Evolutionary conservation across 2,329 filamentous ascomycete genomes (phyloP).

Genomic region (Macrophomina tecta): DNA sequence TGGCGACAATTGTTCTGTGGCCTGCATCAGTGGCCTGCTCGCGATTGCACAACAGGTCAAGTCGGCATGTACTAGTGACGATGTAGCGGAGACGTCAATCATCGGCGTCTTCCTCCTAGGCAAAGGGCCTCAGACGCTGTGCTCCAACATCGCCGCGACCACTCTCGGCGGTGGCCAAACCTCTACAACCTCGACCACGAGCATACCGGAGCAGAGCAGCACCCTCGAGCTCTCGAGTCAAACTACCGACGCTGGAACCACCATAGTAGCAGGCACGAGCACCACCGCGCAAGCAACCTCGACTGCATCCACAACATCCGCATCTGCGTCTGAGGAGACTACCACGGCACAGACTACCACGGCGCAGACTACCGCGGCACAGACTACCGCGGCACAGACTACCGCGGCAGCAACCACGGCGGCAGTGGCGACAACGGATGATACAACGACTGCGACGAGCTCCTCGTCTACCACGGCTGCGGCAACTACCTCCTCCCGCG

Average conservation of each 20-base stretch:
- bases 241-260: constrained; percentile 28
- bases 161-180: constrained; percentile 26
- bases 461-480: constrained; percentile 12
- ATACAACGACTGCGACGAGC: constrained; percentile 11
- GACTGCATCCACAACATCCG: constrained; percentile 6
- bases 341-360: not conserved
- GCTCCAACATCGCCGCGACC: constrained; percentile 41
- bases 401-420: constrained; percentile 12
- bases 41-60: constrained; percentile 43
- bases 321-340: not conserved
- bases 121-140: constrained; percentile 47
- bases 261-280: constrained; percentile 31
- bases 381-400: not conserved
- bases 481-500: constrained; percentile 32
- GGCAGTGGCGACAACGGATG: constrained; percentile 31
- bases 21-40: constrained; percentile 50
- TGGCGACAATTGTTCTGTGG: constrained; percentile 38
- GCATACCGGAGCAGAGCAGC: constrained; percentile 22
- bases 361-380: not conserved
- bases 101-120: constrained; percentile 51
- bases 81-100: constrained; percentile 47
- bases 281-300: constrained; percentile 28
- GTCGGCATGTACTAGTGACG: constrained; percentile 41
- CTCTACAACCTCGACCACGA: constrained; percentile 28
- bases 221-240: constrained; percentile 29